phyloP scores from a whole-genome alignment of 495 filamentous ascomycete species.

The Daldinia vernicosa region DNA sequence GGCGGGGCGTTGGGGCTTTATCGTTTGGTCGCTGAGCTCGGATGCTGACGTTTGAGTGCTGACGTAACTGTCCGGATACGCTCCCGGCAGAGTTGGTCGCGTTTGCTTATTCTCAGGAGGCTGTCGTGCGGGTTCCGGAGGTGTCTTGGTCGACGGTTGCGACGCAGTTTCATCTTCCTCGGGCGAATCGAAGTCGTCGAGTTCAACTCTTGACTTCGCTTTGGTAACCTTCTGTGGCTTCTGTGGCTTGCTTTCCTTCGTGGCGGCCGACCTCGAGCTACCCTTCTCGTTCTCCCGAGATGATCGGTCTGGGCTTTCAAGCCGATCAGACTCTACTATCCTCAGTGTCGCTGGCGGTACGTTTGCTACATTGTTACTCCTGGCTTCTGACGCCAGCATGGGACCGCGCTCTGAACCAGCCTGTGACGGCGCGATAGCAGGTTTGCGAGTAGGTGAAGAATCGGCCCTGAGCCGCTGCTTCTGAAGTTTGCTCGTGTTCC shows the following conservation, averaged over 20 bases:
- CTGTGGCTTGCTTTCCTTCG: conserved; percentile 58
- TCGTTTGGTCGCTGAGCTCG: conserved; percentile 37
- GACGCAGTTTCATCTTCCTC: conserved; percentile 52
- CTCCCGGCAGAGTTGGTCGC: conserved; percentile 45
- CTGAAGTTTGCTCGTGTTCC: conserved; percentile 76
- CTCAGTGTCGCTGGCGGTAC: conserved; percentile 65
- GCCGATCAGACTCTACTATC: conserved; percentile 65
- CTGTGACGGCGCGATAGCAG: conserved; percentile 37
- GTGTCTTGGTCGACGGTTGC: conserved; percentile 39
- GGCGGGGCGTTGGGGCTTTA: conserved; percentile 38
- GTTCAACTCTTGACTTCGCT: conserved; percentile 57
- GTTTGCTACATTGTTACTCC: conserved; percentile 54
- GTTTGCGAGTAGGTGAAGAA: conserved; percentile 61
- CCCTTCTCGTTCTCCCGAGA: conserved; percentile 48
- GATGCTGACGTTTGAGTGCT: conserved; percentile 41
- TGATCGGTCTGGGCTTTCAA: conserved; percentile 51
- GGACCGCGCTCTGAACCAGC: conserved; percentile 42
- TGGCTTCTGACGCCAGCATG: conserved; percentile 48
- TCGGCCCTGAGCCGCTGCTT: conserved; percentile 68
- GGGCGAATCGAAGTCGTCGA: conserved; percentile 61
- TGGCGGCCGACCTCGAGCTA: conserved; percentile 34
- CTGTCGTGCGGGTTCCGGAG: conserved; percentile 35
- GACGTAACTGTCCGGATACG: conserved; percentile 52
- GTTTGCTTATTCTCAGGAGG: conserved; percentile 26
- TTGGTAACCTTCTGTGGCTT: conserved; percentile 63